Evolutionary conservation across 2,329 filamentous ascomycete species (phyloP).

Genomic region (Colletotrichum sp.): DNA sequence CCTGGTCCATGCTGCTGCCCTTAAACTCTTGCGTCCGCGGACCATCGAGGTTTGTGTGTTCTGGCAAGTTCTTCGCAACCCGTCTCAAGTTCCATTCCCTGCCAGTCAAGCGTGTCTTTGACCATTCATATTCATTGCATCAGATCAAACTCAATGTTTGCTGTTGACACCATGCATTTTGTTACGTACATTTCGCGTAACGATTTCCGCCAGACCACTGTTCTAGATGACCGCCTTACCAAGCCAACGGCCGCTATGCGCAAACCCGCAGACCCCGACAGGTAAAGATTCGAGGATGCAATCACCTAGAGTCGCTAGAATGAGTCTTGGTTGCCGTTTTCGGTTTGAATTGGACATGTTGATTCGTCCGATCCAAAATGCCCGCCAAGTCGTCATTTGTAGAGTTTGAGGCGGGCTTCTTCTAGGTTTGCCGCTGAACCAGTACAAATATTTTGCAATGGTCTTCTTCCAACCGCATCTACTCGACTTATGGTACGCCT

Average conservation of each 20-base stretch:
- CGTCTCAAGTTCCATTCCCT: background rate
- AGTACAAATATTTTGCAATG: background rate
- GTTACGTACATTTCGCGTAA: conserved; percentile 11
- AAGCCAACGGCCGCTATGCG: background rate
- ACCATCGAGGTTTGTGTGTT: background rate
- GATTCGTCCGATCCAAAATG: background rate
- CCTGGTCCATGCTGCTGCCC: background rate
- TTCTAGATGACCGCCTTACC: background rate
- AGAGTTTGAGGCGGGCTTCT: background rate
- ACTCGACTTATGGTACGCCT: background rate
- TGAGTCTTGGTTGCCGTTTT: conserved; percentile 12
- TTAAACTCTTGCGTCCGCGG: background rate
- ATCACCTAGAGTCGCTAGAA: background rate
- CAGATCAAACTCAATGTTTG: background rate
- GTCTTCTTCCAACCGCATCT: background rate
- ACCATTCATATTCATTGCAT: background rate
- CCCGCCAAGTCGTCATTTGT: background rate
- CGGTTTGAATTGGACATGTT: background rate
- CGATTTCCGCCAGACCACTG: background rate
- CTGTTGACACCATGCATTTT: background rate
- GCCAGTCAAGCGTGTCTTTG: background rate
- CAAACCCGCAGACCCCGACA: background rate
- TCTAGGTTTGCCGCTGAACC: background rate
- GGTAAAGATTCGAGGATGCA: background rate
- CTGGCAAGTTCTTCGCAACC: background rate